Evolutionary conservation across 257 asterid genomes (phyloP).

Genomic region (Lavandula angustifolia): DNA sequence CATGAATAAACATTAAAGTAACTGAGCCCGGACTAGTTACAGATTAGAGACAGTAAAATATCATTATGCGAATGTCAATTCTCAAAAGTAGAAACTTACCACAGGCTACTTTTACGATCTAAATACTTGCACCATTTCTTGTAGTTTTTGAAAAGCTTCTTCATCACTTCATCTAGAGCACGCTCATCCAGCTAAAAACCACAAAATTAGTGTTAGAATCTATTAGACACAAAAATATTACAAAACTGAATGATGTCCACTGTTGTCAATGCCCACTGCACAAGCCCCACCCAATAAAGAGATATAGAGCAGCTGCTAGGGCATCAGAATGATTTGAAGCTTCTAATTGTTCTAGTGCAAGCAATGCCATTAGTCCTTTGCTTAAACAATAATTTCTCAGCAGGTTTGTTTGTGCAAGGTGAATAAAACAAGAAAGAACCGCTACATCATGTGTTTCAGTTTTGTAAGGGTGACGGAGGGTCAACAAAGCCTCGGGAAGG

Average conservation of each 20-base stretch:
- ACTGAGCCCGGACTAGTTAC: neutral
- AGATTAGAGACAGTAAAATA: conserved; percentile 18
- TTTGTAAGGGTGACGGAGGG: no score
- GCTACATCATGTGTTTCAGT: no score
- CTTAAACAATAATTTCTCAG: no score
- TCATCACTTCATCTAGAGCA: conserved; percentile 96
- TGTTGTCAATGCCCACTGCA: no score
- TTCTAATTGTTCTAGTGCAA: no score
- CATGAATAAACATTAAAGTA: conserved; percentile 4
- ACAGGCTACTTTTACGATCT: conserved; percentile 89
- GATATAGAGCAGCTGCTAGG: no score
- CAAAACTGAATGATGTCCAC: conserved; percentile 9
- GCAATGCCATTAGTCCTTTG: no score
- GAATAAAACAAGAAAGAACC: no score
- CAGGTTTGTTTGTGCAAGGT: no score
- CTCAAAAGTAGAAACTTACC: conserved; percentile 42
- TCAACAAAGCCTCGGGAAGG: neutral
- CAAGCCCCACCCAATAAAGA: no score
- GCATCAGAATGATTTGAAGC: no score
- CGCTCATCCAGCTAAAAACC: conserved; percentile 84
- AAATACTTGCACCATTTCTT: conserved; percentile 99
- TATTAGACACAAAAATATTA: neutral
- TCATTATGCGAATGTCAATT: conserved; percentile 9
- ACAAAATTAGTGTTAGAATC: conserved; percentile 10
- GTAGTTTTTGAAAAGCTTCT: conserved; percentile 94